Conservation (phyloP, 2,329 filamentous ascomycete species). For the Davidsoniella neocaledoniae region DNA sequence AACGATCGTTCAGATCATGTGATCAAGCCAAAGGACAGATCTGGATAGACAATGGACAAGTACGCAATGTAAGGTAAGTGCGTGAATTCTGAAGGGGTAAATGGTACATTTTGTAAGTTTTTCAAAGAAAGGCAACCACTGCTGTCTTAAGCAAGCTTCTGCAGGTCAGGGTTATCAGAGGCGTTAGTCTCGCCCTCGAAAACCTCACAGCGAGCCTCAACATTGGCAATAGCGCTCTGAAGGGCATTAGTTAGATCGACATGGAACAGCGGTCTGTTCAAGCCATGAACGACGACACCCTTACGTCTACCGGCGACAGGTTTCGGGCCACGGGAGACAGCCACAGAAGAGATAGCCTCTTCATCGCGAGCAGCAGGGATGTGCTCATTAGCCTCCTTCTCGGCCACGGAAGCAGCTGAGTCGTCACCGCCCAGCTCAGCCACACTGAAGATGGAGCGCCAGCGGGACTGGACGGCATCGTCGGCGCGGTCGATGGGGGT, state of each 20-base stretch:
- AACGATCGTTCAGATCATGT: no score
- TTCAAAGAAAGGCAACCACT: no score
- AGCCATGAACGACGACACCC: slow-evolving; percentile 58
- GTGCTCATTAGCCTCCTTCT: slow-evolving; percentile 42
- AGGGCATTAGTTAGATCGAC: slow-evolving; percentile 79
- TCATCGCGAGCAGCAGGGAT: slow-evolving; percentile 4
- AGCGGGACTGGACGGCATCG: slow-evolving; percentile 42
- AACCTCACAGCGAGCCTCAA: slow-evolving; percentile 36
- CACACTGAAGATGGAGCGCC: slow-evolving; percentile 92
- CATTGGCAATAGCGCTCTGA: slow-evolving; percentile 71
- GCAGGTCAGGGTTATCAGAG: background rate
- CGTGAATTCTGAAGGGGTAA: no score
- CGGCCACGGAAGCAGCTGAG: slow-evolving; percentile 53
- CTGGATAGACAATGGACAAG: no score
- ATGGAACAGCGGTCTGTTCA: slow-evolving; percentile 86
- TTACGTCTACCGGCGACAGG: slow-evolving; percentile 23
- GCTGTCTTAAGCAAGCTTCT: slow-evolving; percentile 5
- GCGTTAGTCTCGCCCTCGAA: background rate
- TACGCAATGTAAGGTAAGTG: no score
- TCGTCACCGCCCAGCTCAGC: slow-evolving; percentile 62
- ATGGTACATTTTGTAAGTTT: no score
- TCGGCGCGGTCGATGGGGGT: slow-evolving; percentile 38
- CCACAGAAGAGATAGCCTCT: slow-evolving; percentile 1
- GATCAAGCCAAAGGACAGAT: no score
- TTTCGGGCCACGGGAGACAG: background rate